Conservation (phyloP, 768 basidiomycete genomes). For the Tulasnella sp. region DNA sequence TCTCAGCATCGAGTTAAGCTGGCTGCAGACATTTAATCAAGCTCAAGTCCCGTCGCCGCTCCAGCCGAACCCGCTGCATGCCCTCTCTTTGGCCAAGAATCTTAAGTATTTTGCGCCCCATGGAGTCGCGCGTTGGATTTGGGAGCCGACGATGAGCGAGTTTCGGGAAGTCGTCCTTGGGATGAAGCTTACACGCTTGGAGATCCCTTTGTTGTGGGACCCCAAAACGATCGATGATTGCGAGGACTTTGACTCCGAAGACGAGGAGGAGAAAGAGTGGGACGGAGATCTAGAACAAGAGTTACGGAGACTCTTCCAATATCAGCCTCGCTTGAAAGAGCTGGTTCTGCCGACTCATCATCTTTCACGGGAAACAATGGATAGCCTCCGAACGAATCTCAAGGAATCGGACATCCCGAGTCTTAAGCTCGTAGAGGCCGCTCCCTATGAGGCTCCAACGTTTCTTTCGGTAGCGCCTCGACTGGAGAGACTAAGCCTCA, state of each 20-base stretch:
- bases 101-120: neutral
- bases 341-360: neutral
- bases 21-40: neutral
- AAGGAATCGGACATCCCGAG: neutral
- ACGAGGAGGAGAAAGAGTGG: neutral
- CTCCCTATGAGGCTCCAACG: neutral
- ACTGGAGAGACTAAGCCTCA: neutral
- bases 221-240: neutral
- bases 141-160: neutral
- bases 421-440: neutral
- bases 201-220: neutral
- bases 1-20: neutral
- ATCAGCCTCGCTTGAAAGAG: neutral
- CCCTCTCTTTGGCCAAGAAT: neutral
- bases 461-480: neutral
- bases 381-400: neutral
- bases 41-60: neutral
- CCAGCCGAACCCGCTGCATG: neutral
- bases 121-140: neutral
- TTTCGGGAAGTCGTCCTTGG: neutral
- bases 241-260: neutral
- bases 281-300: neutral
- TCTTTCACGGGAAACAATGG: neutral
- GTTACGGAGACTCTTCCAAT: neutral
- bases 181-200: neutral